Percentiles rank a stretch among this genome's conserved stretches.
These are phyloP conservation scores for Neurospora sp. DNA, from an alignment of 495 filamentous ascomycete genomes.

Conservation along the genomic window DNA sequence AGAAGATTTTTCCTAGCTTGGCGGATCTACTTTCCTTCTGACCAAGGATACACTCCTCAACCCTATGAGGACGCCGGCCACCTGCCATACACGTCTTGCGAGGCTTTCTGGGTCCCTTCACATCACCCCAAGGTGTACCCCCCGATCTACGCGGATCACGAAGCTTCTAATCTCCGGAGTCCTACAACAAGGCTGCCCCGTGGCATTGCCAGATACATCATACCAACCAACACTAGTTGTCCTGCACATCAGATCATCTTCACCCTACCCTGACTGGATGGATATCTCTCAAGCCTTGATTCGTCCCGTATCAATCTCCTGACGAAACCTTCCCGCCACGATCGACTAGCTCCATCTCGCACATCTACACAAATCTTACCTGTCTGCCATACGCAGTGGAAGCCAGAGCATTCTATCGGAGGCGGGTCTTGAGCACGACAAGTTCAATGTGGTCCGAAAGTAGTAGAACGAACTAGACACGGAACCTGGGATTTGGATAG, in stretches of 20 bases:
- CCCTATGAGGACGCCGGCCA: neutral
- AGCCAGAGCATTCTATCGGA: neutral
- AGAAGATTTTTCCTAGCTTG: neutral
- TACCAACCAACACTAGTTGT: neutral
- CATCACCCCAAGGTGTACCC: neutral
- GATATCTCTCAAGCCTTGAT: neutral
- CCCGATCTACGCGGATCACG: neutral
- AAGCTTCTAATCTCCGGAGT: neutral
- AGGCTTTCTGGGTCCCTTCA: neutral
- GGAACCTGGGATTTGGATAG: neutral
- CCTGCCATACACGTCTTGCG: neutral
- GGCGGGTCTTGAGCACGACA: neutral
- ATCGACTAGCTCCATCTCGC: neutral
- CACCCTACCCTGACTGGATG: neutral
- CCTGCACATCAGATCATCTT: neutral
- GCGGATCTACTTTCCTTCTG: neutral
- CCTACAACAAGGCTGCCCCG: neutral
- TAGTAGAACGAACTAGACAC: neutral
- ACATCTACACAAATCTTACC: neutral
- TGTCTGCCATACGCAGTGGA: neutral
- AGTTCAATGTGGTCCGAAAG: neutral
- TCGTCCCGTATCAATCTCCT: neutral
- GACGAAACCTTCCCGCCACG: neutral
- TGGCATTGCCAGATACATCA: neutral
- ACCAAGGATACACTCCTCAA: neutral